These are phyloP conservation scores for Geranomyces michiganensis DNA, from an alignment of 192 early-diverging fungal species.

Conservation along the genomic window DNA sequence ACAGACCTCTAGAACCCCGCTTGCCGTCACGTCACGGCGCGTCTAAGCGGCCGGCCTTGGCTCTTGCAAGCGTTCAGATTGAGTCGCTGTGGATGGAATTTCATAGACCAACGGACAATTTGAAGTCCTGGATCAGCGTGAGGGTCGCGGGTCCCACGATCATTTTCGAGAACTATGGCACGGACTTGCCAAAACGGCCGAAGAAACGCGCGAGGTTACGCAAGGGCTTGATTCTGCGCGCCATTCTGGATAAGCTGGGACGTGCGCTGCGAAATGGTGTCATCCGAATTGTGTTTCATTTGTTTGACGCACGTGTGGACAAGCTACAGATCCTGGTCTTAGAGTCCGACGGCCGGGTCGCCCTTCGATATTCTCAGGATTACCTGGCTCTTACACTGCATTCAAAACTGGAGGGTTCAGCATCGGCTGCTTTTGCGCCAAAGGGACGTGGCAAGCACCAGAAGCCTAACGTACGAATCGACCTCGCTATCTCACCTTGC, in stretches of 20 bases:
- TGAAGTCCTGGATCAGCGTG: slow-evolving; percentile 16
- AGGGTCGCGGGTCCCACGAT: slow-evolving; percentile 13
- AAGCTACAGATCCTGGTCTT: slow-evolving; percentile 11
- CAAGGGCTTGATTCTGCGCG: not conserved
- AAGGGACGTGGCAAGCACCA: not conserved
- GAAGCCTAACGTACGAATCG: not conserved
- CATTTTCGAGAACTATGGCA: not conserved
- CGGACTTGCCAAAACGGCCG: not conserved
- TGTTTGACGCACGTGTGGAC: slow-evolving; percentile 27
- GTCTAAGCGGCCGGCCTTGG: not conserved
- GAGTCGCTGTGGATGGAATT: slow-evolving; percentile 23
- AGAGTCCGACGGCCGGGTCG: slow-evolving; percentile 7
- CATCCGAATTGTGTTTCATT: slow-evolving; percentile 9
- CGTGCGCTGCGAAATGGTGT: slow-evolving; percentile 21
- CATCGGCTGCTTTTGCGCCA: not conserved
- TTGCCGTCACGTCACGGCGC: not conserved
- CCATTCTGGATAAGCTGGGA: not conserved
- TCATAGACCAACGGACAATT: slow-evolving; percentile 11
- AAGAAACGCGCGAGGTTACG: not conserved
- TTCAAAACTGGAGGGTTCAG: not conserved
- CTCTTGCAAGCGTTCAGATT: slow-evolving; percentile 4
- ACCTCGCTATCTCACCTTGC: slow-evolving; percentile 6
- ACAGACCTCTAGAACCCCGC: not conserved
- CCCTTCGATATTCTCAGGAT: slow-evolving; percentile 19
- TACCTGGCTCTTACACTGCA: slow-evolving; percentile 3